Conservation (phyloP, 1,139 yeast species). For the Yamadazyma songkhlaensis region DNA sequence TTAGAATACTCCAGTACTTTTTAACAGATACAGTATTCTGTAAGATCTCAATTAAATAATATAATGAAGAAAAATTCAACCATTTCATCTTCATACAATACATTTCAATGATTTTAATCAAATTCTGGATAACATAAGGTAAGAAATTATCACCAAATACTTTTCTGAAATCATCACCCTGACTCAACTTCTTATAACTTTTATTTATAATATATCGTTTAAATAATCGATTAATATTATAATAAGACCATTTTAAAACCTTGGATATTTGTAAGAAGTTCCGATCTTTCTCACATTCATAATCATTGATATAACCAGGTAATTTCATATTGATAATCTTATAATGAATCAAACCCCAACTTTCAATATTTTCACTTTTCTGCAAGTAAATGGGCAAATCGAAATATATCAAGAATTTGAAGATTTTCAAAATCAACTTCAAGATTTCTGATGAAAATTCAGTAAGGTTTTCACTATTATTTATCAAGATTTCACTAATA, state of each 20-base stretch:
- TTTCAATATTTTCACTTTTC: constrained; percentile 50
- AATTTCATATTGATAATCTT: constrained; percentile 59
- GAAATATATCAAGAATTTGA: constrained; percentile 77
- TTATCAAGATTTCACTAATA: constrained; percentile 60
- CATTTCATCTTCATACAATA: constrained; percentile 71
- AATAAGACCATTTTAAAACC: constrained; percentile 89
- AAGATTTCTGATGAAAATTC: constrained; percentile 68
- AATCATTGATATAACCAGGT: constrained; percentile 42
- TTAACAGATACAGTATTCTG: constrained; percentile 71
- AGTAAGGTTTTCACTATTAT: constrained; percentile 31
- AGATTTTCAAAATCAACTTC: constrained; percentile 71
- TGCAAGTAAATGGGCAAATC: constrained; percentile 76
- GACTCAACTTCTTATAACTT: constrained; percentile 31
- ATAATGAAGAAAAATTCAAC: constrained; percentile 67
- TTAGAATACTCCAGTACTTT: constrained; percentile 65
- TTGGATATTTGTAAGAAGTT: constrained; percentile 47
- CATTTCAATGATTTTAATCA: constrained; percentile 62
- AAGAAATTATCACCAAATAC: constrained; percentile 55
- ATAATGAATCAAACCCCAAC: constrained; percentile 81
- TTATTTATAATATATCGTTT: constrained; percentile 63
- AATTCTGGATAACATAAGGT: constrained; percentile 68
- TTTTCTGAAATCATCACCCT: constrained; percentile 35
- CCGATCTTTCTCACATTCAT: constrained; percentile 31
- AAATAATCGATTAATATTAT: constrained; percentile 73
- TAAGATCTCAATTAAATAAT: constrained; percentile 64